Base-by-base conservation (phyloP, 495 filamentous ascomycete species). In the Penicillium salamii region DNA sequence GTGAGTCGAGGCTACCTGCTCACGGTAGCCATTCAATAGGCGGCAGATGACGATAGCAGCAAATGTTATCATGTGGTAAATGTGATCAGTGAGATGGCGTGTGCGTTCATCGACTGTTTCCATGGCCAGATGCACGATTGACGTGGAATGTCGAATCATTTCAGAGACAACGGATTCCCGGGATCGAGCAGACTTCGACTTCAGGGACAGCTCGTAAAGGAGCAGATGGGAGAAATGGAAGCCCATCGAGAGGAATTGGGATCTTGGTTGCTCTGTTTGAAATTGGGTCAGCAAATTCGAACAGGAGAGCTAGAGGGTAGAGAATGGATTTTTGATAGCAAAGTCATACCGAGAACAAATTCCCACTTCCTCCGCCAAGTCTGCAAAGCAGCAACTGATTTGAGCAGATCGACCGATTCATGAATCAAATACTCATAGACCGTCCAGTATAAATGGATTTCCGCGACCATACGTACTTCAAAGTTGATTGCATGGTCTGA, bases 41-140 rank as follows among this genome's bases (percentile, higher is more conserved):
- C 72, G 63, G 21, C 70, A 75, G 2, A 75, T 59, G 3, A 66
- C 62, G 15, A 77, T 66, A 5, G 71, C 70, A 2, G 71, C 69
- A 31, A 75, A 77, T 7, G 71, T 72, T 26, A 75, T 70, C 61
- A 75, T 74, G 52, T 77, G 71, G 49, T 77, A 77, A n/a, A 75
- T 72, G 14, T 75, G 73, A 45, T 77, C 71, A 28, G 58, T 75
- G 12, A 76, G 50, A 50, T 76, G 71, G 12, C 68, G 65, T 1
- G 70, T 77, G 0, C 71, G 68, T 12, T 73, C 68, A 31, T 77
- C 73, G 1, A 68, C 59, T 23, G 69, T 73, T n/a, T 75, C 69
- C 52, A 77, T 72, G 3, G 70, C 69, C n/a, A 77, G 36, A n/a
- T 65, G 59, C 7, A 77, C 57, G 17, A 75, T 73, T 7, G 60